phyloP scores from a whole-genome alignment of 139 green algal species.

The Volvox africanus region DNA sequence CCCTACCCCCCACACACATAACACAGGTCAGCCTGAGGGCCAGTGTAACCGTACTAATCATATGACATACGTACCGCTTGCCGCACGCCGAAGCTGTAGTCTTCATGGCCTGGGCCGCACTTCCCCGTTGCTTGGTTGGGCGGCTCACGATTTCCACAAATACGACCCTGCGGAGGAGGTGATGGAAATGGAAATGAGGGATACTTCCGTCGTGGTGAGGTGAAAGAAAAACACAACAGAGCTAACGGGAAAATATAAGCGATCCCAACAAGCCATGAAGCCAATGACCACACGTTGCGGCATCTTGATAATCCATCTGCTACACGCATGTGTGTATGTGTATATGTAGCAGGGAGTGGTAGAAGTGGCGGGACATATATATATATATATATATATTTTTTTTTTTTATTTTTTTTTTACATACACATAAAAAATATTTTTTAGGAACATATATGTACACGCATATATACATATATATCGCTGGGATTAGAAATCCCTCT shows the following conservation, averaged over 20 bases:
- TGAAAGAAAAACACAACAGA: background rate
- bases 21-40: too few species aligned
- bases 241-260: background rate
- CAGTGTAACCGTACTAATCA: too few species aligned
- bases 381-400: too few species aligned
- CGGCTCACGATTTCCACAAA: conserved; percentile 53
- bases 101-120: background rate
- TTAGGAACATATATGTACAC: too few species aligned
- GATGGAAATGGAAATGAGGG: background rate
- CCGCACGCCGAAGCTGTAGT: conserved; percentile 47
- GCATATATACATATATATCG: too few species aligned
- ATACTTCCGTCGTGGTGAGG: background rate
- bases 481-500: too few species aligned
- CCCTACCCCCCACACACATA: too few species aligned
- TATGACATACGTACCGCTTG: conserved; percentile 25
- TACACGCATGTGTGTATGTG: background rate
- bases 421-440: too few species aligned
- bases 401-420: too few species aligned
- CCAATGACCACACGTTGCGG: background rate
- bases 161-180: conserved; percentile 37
- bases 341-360: too few species aligned
- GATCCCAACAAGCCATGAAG: background rate
- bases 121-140: background rate
- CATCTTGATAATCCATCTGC: too few species aligned
- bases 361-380: too few species aligned